Percentiles rank a stretch among this genome's conserved stretches.
These are phyloP conservation scores for Colletotrichum cereale DNA, from an alignment of 2,329 filamentous ascomycete species.

Conservation along the genomic window DNA sequence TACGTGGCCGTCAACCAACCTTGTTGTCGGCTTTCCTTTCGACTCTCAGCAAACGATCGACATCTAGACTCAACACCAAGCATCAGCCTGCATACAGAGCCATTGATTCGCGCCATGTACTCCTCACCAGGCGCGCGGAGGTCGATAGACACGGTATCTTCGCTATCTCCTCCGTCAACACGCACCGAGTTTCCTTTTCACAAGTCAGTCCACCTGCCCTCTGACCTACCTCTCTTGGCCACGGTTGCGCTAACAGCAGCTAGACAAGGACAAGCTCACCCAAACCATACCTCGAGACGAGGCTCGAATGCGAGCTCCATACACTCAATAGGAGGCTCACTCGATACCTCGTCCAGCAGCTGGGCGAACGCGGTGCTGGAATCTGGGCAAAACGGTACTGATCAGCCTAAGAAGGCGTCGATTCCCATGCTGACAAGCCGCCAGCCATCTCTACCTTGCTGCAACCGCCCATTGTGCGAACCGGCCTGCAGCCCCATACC, in stretches of 20 bases:
- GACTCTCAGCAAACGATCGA: slow-evolving; percentile 33
- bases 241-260: slow-evolving; percentile 25
- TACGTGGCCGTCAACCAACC: slow-evolving; percentile 53
- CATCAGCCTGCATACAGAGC: slow-evolving; percentile 9
- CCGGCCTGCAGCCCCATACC: slow-evolving; percentile 85
- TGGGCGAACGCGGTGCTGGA: slow-evolving; percentile 72
- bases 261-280: slow-evolving; percentile 59
- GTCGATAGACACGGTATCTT: slow-evolving; percentile 74
- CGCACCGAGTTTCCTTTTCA: slow-evolving; percentile 71
- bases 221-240: slow-evolving; percentile 10
- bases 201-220: slow-evolving; percentile 58
- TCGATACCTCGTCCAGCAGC: slow-evolving; percentile 75
- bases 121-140: slow-evolving; percentile 70
- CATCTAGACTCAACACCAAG: slow-evolving; percentile 17
- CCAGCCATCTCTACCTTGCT: slow-evolving; percentile 93
- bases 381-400: slow-evolving; percentile 83
- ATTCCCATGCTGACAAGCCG: slow-evolving; percentile 16
- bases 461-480: slow-evolving; percentile 89
- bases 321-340: slow-evolving; percentile 84
- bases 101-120: slow-evolving; percentile 64
- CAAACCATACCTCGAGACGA: slow-evolving; percentile 70
- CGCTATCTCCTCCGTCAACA: slow-evolving; percentile 63
- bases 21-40: slow-evolving; percentile 49
- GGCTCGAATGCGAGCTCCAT: slow-evolving; percentile 90
- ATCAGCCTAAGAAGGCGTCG: neutral